Base-by-base conservation (phyloP, 192 early-diverging fungal genomes). In the Phlyctochytrium planicorne region DNA sequence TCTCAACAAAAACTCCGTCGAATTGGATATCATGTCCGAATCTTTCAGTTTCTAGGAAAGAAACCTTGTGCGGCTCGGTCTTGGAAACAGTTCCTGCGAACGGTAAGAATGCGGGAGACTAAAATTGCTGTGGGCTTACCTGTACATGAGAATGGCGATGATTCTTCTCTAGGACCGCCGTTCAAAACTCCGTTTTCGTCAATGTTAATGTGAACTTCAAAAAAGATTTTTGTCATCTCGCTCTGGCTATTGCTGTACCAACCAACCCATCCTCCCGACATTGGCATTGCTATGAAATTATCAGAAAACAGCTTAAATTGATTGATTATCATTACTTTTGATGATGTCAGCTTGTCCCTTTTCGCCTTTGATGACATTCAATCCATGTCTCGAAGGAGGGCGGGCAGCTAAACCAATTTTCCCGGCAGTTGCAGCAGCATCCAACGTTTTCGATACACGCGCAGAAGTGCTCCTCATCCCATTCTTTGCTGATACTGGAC, bases 161-260 rank as follows among this genome's bases (percentile, higher is more conserved):
- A 57, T 57, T 57, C 55, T 27, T 57, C 55, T 27, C 55, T 14
- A 25, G 55, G 55, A 10, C 25, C 55, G 10, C 55, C 55, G 55
- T 12, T 57, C 14, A 57, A 27, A 4, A 6, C 27, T 29, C 55
- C 55, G 6, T 14, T 10, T 6, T 14, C 14, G 25, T 57, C 55
- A 29, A 57, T 57, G 25, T 12, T 10, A 6, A 57, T 10, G 10
- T 12, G 4, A 4, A 57, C 55, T 29, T 57, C 55, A 27, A 25
- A 57, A 29, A 57, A 57, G 55, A 57, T 57, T 27, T 57, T 57
- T 14, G 27, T 14, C 55, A 57, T 57, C 55, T 57, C 55, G 6
- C 55, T 14, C 6, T 57, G 14, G 55, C 14, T 10, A 10, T 12
- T 25, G 12, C 14, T 57, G 55, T 57, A 57, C 55, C 55, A 57